Evolutionary conservation across 2,329 filamentous ascomycete genomes (phyloP).

Genomic region (Geosmithia flava): DNA sequence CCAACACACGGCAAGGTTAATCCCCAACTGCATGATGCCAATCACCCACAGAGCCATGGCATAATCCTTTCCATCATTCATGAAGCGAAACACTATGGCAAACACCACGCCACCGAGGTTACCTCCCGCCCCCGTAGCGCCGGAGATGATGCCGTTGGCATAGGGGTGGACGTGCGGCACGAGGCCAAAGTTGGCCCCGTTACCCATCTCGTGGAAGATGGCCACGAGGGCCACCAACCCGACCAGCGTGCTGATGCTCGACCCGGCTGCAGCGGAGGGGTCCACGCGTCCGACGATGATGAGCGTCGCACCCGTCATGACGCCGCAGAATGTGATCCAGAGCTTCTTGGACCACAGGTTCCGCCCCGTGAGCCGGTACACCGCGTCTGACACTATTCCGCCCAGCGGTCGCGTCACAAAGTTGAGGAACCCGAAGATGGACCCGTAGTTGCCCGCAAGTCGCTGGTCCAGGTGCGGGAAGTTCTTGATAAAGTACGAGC

Average conservation of each 20-base stretch:
- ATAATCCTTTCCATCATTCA: constrained; percentile 49
- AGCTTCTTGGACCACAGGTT: constrained; percentile 21
- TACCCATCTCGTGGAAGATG: constrained; percentile 73
- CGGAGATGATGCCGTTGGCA: constrained; percentile 69
- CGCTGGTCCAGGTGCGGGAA: constrained; percentile 46
- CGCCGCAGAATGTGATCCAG: constrained; percentile 43
- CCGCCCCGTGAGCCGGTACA: constrained; percentile 27
- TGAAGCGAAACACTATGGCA: constrained; percentile 57
- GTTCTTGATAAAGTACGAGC: constrained; percentile 46
- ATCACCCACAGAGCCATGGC: constrained; percentile 69
- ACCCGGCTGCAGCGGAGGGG: constrained; percentile 36
- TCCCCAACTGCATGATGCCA: constrained; percentile 57
- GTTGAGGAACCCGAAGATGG: constrained; percentile 69
- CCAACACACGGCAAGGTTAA: constrained; percentile 53
- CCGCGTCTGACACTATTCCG: constrained; percentile 39
- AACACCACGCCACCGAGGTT: constrained; percentile 82
- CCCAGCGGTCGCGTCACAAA: constrained; percentile 54
- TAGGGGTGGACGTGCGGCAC: constrained; percentile 77
- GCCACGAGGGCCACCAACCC: constrained; percentile 67
- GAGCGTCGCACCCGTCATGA: constrained; percentile 44
- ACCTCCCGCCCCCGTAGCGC: constrained; percentile 65
- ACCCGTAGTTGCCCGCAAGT: constrained; percentile 45
- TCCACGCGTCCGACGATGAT: constrained; percentile 53
- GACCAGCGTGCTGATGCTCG: constrained; percentile 46
- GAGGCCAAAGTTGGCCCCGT: constrained; percentile 77